Percentiles rank a stretch among this genome's conserved stretches.
These are phyloP conservation scores for Letharia lupina DNA, from an alignment of 495 filamentous ascomycete genomes.

Conservation along the genomic window DNA sequence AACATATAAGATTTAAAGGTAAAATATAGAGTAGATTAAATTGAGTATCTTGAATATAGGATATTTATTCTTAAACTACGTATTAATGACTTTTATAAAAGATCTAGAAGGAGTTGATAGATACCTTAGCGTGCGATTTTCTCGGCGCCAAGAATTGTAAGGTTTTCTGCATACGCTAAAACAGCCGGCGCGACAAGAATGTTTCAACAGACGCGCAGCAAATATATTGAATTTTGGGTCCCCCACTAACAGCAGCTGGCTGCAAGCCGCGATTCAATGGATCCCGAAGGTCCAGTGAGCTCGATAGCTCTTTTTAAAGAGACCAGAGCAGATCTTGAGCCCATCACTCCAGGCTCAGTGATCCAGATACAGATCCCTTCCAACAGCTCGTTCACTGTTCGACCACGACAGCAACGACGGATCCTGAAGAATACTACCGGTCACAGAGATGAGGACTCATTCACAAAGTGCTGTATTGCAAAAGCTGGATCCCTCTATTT, in stretches of 20 bases:
- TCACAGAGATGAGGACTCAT: slow-evolving; percentile 65
- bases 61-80: too few species aligned
- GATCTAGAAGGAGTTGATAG: too few species aligned
- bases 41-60: too few species aligned
- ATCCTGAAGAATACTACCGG: slow-evolving; percentile 31
- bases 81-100: too few species aligned
- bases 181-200: too few species aligned
- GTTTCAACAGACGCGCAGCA: too few species aligned
- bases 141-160: too few species aligned
- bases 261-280: slow-evolving; percentile 3
- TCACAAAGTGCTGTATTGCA: slow-evolving; percentile 62
- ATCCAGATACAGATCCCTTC: slow-evolving; percentile 65
- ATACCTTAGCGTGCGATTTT: too few species aligned
- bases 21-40: too few species aligned
- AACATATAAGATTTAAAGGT: too few species aligned
- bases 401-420: slow-evolving; percentile 37
- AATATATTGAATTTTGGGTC: too few species aligned
- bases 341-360: slow-evolving; percentile 56
- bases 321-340: slow-evolving; percentile 73
- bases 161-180: not conserved
- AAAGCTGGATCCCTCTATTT: slow-evolving; percentile 78
- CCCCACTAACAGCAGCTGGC: not conserved
- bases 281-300: slow-evolving; percentile 15
- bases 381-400: slow-evolving; percentile 37
- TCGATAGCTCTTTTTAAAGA: slow-evolving; percentile 60